Evolutionary conservation across 805 yeast genomes (phyloP).

Genomic region (Starmerella sirachaensis): DNA sequence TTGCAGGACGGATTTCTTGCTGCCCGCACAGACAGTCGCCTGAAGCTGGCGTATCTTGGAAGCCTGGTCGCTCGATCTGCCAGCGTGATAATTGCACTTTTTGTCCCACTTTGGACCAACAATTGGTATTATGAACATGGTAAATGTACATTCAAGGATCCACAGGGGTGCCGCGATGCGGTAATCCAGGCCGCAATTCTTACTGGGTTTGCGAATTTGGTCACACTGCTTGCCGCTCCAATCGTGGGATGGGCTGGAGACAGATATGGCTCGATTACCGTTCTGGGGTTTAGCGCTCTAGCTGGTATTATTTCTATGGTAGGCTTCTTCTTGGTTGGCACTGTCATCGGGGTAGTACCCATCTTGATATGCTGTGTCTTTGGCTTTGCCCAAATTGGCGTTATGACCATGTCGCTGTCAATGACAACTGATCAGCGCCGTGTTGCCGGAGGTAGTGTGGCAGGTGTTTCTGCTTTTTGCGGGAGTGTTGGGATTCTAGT

Average conservation of each 20-base stretch:
- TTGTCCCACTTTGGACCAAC: slow-evolving; percentile 53
- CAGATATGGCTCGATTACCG: slow-evolving; percentile 30
- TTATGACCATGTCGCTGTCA: slow-evolving; percentile 52
- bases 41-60: slow-evolving; percentile 48
- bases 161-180: slow-evolving; percentile 45
- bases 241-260: slow-evolving; percentile 51
- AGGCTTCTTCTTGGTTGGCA: slow-evolving; percentile 20
- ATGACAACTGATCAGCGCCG: slow-evolving; percentile 39
- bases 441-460: slow-evolving; percentile 46
- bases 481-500: slow-evolving; percentile 59
- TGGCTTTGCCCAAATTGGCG: slow-evolving; percentile 53
- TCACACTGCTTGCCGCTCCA: slow-evolving; percentile 51
- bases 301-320: slow-evolving; percentile 20
- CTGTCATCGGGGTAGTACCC: slow-evolving; percentile 31
- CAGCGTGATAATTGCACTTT: slow-evolving; percentile 45
- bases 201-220: slow-evolving; percentile 53
- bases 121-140: slow-evolving; percentile 43
- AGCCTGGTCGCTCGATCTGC: slow-evolving; percentile 53
- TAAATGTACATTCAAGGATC: slow-evolving; percentile 31
- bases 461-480: slow-evolving; percentile 55
- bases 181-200: slow-evolving; percentile 54
- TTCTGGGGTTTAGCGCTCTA: slow-evolving; percentile 25
- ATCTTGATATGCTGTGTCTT: slow-evolving; percentile 35
- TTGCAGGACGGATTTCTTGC: slow-evolving; percentile 38
- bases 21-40: slow-evolving; percentile 36